A percentile compares a stretch with the other conserved stretches of the same genome.
Evolutionary conservation across 2,329 filamentous ascomycete species (phyloP).

Genomic region (Incumbomyces delicatus): DNA sequence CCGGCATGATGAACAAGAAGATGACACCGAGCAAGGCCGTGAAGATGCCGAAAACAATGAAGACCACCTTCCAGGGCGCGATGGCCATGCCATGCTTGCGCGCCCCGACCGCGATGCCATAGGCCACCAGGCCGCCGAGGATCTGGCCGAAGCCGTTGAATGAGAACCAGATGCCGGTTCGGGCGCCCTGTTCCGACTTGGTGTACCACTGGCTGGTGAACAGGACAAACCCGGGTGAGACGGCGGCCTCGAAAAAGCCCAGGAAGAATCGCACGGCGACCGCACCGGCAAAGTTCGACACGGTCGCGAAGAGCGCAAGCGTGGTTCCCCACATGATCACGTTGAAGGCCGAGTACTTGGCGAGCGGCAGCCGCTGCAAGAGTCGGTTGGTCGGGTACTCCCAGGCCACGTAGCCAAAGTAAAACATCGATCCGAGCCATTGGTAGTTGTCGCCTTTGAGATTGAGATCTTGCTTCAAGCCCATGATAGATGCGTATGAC

Average conservation of each 20-base stretch:
- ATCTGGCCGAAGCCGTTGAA: constrained; percentile 59
- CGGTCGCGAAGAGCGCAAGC: constrained; percentile 53
- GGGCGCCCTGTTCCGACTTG: constrained; percentile 54
- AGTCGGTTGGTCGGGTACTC: constrained; percentile 59
- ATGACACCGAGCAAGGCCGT: constrained; percentile 40
- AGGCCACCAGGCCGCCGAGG: constrained; percentile 52
- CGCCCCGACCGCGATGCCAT: constrained; percentile 51
- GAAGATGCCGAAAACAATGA: constrained; percentile 45
- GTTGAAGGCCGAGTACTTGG: constrained; percentile 56
- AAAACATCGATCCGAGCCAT: constrained; percentile 44
- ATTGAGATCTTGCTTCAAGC: constrained; percentile 38
- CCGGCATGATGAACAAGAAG: constrained; percentile 46
- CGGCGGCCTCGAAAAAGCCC: constrained; percentile 58
- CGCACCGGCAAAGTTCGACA: constrained; percentile 50
- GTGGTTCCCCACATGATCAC: constrained; percentile 55
- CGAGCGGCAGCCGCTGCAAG: constrained; percentile 54
- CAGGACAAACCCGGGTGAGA: constrained; percentile 59
- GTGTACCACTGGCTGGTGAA: constrained; percentile 66
- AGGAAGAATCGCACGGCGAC: constrained; percentile 59
- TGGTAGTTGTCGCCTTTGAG: constrained; percentile 38
- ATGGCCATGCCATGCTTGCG: constrained; percentile 47
- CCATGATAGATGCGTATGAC: constrained; percentile 47
- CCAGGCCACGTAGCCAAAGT: constrained; percentile 43
- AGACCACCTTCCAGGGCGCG: constrained; percentile 57
- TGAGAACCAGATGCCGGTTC: constrained; percentile 58